Conservation (phyloP, 2,329 filamentous ascomycete species). For the Calonectria pseudoreteaudii region DNA sequence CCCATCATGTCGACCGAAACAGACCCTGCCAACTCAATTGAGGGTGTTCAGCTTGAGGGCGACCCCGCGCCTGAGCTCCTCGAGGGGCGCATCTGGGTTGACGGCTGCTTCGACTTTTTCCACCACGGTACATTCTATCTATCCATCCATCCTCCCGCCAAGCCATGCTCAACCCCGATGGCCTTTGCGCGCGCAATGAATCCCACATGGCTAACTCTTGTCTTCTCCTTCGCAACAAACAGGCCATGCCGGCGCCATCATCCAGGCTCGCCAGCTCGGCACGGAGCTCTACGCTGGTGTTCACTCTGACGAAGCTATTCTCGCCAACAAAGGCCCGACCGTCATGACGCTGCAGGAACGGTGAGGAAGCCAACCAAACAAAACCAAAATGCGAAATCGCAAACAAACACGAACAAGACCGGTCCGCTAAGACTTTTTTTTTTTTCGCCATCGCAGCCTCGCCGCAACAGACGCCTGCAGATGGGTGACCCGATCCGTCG, state of each 20-base stretch:
- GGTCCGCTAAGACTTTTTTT: constrained; percentile 14
- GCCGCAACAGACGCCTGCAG: constrained; percentile 94
- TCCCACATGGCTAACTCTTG: background rate
- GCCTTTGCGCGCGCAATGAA: background rate
- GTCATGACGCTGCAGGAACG: constrained; percentile 96
- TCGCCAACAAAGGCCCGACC: constrained; percentile 97
- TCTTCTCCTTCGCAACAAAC: background rate
- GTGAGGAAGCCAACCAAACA: too few relatives aligned
- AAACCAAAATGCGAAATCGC: too few relatives aligned
- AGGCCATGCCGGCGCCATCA: constrained; percentile 97
- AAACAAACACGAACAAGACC: background rate
- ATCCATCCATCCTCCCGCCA: background rate
- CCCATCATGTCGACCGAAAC: constrained; percentile 30
- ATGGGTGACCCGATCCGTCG: constrained; percentile 88
- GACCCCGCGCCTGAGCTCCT: constrained; percentile 66
- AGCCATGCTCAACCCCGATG: fast-evolving
- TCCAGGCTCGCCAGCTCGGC: constrained; percentile 93
- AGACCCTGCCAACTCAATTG: constrained; percentile 40
- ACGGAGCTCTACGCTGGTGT: constrained; percentile 91
- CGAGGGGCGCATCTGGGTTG: constrained; percentile 91
- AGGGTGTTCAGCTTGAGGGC: constrained; percentile 49
- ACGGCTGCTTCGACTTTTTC: constrained; percentile 99
- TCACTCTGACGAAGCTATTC: constrained; percentile 94
- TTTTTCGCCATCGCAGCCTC: constrained; percentile 63
- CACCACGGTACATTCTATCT: constrained; percentile 78